These are phyloP conservation scores for Curvularia sp. DNA, from an alignment of 2,329 filamentous ascomycete species.

Conservation along the genomic window DNA sequence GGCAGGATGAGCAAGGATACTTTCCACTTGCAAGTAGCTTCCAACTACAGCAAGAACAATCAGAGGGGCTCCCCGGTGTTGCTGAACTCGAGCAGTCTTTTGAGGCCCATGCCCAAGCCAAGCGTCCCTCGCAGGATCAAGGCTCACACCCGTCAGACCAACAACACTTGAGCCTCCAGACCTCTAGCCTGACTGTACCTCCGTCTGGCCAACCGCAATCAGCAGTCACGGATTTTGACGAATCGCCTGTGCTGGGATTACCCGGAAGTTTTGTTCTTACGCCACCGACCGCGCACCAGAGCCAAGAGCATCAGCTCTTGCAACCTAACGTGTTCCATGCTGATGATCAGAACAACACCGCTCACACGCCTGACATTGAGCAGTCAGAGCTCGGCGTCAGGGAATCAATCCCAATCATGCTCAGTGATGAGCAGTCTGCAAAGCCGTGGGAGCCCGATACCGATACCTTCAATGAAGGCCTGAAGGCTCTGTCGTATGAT, in stretches of 20 bases:
- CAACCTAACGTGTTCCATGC: conserved; percentile 42
- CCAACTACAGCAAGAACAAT: conserved; percentile 21
- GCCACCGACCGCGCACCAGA: conserved; percentile 33
- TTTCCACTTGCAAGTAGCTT: conserved; percentile 28
- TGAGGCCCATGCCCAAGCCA: conserved; percentile 12
- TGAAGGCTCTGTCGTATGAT: conserved; percentile 22
- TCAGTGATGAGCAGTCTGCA: conserved; percentile 50
- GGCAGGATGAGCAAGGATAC: conserved; percentile 36
- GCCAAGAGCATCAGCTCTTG: conserved; percentile 35
- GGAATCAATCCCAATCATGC: conserved; percentile 65
- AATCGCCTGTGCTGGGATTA: conserved; percentile 72
- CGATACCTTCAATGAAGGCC: conserved; percentile 22
- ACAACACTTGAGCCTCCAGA: conserved; percentile 40
- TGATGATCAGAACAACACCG: conserved; percentile 15
- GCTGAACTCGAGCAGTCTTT: conserved; percentile 12
- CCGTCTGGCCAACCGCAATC: conserved; percentile 44
- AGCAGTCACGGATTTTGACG: conserved; percentile 57
- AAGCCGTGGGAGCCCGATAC: conserved; percentile 21
- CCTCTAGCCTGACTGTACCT: conserved; percentile 36
- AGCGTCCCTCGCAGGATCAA: conserved; percentile 18
- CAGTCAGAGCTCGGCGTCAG: conserved; percentile 59
- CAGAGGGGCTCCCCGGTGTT: conserved; percentile 5
- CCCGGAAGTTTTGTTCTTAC: conserved; percentile 65
- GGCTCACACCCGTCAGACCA: conserved; percentile 18
- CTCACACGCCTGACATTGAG: conserved; percentile 30